phyloP scores from a whole-genome alignment of 306 rosid genomes.

The Citrullus mucosospermus region DNA sequence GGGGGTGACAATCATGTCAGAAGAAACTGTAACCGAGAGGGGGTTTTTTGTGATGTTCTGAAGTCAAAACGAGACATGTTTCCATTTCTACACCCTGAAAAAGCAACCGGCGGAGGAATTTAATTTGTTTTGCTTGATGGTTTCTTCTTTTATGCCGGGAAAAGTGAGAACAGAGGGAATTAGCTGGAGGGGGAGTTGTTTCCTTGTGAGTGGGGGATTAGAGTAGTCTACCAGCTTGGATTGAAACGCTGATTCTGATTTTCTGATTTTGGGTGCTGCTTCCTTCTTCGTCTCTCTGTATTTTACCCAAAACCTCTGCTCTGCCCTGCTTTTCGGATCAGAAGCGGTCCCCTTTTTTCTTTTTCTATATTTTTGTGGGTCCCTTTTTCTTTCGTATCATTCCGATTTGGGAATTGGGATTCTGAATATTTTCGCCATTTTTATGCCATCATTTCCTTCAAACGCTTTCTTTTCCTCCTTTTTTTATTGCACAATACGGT shows the following conservation, averaged over 20 bases:
- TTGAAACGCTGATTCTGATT: not conserved
- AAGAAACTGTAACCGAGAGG: not conserved
- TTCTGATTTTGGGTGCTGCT: not conserved
- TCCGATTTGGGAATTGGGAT: conserved; percentile 5
- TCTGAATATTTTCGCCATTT: not conserved
- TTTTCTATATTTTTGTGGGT: not conserved
- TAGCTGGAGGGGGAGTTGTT: not conserved
- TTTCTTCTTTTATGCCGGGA: conserved; percentile 1
- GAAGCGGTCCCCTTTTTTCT: not conserved
- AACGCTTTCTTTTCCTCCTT: not conserved
- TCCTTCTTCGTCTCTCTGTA: not conserved
- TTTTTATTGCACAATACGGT: not conserved
- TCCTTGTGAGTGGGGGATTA: not conserved
- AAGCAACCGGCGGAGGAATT: not conserved
- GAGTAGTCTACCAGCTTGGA: not conserved
- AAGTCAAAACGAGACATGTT: not conserved
- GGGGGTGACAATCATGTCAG: not conserved
- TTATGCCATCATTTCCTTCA: not conserved
- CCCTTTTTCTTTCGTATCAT: not conserved
- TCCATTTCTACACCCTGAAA: not conserved
- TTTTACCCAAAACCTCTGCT: not conserved
- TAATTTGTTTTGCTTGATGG: not conserved
- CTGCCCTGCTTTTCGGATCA: not conserved
- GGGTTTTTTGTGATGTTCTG: not conserved
- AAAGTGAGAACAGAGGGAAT: not conserved